Conservation (phyloP, 441 rosid genomes). For the Brassica balearica region DNA sequence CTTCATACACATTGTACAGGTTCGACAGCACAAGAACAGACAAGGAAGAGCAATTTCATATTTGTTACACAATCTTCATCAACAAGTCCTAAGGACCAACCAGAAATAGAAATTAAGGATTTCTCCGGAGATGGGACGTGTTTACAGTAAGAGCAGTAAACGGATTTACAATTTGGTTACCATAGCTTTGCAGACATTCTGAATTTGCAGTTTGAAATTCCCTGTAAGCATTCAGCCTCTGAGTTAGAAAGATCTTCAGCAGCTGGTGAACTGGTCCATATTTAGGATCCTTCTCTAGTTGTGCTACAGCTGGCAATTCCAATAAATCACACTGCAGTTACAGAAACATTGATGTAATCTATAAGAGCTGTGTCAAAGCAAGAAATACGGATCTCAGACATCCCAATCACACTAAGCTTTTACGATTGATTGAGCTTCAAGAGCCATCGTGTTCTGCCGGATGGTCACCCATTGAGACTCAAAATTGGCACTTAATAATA, state of each 20-base stretch:
- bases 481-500: constrained; percentile 12
- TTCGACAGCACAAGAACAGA: constrained; percentile 65
- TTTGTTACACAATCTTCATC: constrained; percentile 4
- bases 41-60: constrained; percentile 49
- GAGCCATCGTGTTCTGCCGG: constrained; percentile 26
- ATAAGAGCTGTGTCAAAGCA: too few species aligned
- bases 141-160: neutral
- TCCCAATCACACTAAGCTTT: neutral
- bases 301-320: constrained; percentile 11
- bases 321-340: neutral
- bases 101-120: neutral
- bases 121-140: neutral
- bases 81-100: constrained; percentile 4
- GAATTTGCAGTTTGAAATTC: neutral
- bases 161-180: constrained; percentile 1
- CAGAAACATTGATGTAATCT: neutral
- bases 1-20: constrained; percentile 44
- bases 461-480: constrained; percentile 7
- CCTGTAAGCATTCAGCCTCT: constrained; percentile 1
- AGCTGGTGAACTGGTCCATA: neutral
- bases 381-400: neutral
- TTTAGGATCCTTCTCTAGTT: neutral
- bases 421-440: constrained; percentile 10
- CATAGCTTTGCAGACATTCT: neutral
- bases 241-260: neutral